Conservation (phyloP, 2,329 filamentous ascomycete genomes). For the Diaporthe sp. region DNA sequence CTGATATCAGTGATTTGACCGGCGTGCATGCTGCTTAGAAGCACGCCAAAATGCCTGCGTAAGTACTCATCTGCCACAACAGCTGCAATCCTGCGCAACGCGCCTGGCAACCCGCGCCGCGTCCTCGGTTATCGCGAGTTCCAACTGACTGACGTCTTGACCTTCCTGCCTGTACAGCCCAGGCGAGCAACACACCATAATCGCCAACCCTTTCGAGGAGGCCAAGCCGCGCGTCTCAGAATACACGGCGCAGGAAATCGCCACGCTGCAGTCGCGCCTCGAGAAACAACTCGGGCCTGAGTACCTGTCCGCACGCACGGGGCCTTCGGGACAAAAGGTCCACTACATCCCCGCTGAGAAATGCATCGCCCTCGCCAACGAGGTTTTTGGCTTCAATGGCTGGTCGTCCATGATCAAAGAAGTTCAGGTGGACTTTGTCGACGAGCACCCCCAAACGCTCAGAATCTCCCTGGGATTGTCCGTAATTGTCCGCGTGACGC, state of each 20-base stretch:
- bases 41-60: conserved; percentile 59
- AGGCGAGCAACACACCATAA: conserved; percentile 75
- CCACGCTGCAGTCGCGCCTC: conserved; percentile 85
- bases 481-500: conserved; percentile 89
- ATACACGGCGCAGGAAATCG: conserved; percentile 92
- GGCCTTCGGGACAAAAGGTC: conserved; percentile 86
- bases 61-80: conserved; percentile 45
- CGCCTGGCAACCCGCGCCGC: conserved; percentile 14
- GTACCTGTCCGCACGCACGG: conserved; percentile 89
- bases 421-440: conserved; percentile 94
- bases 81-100: conserved; percentile 39
- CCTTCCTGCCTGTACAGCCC: conserved; percentile 61
- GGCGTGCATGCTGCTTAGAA: conserved; percentile 7
- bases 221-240: conserved; percentile 76
- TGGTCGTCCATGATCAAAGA: conserved; percentile 98
- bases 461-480: conserved; percentile 89
- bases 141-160: neutral
- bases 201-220: conserved; percentile 87
- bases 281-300: conserved; percentile 96
- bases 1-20: neutral
- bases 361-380: conserved; percentile 93
- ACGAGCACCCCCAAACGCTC: conserved; percentile 83
- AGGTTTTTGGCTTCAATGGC: conserved; percentile 96
- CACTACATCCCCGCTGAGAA: conserved; percentile 98
- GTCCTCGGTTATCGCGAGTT: neutral